A percentile compares a stretch with the other conserved stretches of the same genome.
These are phyloP conservation scores for Flaveria robusta DNA, from an alignment of 129 eudicot species.

Conservation along the genomic window DNA sequence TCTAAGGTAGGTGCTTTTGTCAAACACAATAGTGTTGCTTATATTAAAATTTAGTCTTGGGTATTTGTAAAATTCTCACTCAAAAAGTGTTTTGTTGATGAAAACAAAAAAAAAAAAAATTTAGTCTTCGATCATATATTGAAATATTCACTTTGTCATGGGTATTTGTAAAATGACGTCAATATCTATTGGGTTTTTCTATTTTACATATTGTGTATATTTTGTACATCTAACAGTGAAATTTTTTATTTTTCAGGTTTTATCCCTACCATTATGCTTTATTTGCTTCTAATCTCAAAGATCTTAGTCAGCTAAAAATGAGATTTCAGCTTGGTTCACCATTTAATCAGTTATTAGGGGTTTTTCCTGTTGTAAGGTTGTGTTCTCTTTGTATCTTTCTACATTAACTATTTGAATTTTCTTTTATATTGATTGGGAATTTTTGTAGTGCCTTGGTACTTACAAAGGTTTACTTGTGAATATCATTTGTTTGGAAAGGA, in stretches of 20 bases:
- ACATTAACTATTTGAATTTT: not conserved
- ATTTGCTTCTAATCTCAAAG: slow-evolving; percentile 96
- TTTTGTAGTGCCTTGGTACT: slow-evolving; percentile 90
- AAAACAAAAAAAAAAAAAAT: no score
- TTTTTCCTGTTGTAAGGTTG: slow-evolving; percentile 99
- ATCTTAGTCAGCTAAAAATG: slow-evolving; percentile 67
- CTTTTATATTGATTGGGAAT: slow-evolving; percentile 9
- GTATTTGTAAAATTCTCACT: no score
- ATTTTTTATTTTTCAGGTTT: slow-evolving; percentile 55
- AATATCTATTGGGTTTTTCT: not conserved
- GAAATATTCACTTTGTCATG: not conserved
- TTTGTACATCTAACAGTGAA: slow-evolving; percentile 4
- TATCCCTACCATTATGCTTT: slow-evolving; percentile 98
- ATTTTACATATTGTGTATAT: not conserved
- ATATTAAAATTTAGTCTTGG: no score
- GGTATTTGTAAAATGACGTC: not conserved
- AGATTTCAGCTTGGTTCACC: slow-evolving; percentile 86
- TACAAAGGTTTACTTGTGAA: no score
- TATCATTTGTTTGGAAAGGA: no score
- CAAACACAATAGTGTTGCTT: no score
- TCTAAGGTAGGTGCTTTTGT: no score
- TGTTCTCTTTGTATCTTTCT: slow-evolving; percentile 1
- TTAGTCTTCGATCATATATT: not conserved
- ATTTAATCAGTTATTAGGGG: slow-evolving; percentile 88
- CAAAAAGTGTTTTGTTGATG: no score